Conservation (phyloP, 164 flowering plant genomes). For the Tetracentron sinense region DNA sequence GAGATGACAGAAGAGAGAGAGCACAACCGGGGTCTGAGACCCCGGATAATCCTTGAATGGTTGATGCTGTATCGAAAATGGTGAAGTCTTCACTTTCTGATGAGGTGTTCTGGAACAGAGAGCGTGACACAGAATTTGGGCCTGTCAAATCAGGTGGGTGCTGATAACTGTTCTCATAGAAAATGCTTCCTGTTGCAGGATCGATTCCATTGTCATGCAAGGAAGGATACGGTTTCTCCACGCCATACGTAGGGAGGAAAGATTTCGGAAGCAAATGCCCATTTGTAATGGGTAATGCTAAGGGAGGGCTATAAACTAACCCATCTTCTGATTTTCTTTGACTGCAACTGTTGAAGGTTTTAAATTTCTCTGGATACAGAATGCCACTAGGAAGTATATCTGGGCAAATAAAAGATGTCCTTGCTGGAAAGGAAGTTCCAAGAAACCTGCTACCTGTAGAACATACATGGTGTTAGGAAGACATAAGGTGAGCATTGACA, state of each 20-base stretch:
- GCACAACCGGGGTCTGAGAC: slow-evolving; percentile 53
- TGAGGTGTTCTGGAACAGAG: slow-evolving; percentile 24
- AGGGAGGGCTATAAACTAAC: slow-evolving; percentile 19
- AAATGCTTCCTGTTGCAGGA: slow-evolving; percentile 22
- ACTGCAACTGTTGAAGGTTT: slow-evolving; percentile 25
- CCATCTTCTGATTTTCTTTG: slow-evolving; percentile 40
- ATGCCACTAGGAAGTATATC: slow-evolving; percentile 37
- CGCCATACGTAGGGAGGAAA: slow-evolving; percentile 14
- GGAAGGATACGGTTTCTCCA: slow-evolving; percentile 26
- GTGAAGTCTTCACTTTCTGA: slow-evolving; percentile 32
- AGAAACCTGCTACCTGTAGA: slow-evolving; percentile 36
- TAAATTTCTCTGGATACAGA: slow-evolving; percentile 32
- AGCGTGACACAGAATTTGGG: slow-evolving; percentile 20
- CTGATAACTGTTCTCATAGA: slow-evolving; percentile 18
- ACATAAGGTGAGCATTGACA: not conserved
- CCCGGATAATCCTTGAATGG: slow-evolving; percentile 38
- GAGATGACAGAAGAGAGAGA: slow-evolving; percentile 86
- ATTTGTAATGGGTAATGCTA: slow-evolving; percentile 22
- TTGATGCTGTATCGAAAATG: slow-evolving; percentile 31
- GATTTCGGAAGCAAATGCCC: slow-evolving; percentile 27
- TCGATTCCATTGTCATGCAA: slow-evolving; percentile 22
- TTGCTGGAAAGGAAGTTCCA: slow-evolving; percentile 22
- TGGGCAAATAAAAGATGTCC: slow-evolving; percentile 45
- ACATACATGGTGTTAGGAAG: not conserved
- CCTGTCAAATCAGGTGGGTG: slow-evolving; percentile 28